Base-by-base conservation (phyloP, 805 yeast genomes). In the Diddensiella santjacobensis region DNA sequence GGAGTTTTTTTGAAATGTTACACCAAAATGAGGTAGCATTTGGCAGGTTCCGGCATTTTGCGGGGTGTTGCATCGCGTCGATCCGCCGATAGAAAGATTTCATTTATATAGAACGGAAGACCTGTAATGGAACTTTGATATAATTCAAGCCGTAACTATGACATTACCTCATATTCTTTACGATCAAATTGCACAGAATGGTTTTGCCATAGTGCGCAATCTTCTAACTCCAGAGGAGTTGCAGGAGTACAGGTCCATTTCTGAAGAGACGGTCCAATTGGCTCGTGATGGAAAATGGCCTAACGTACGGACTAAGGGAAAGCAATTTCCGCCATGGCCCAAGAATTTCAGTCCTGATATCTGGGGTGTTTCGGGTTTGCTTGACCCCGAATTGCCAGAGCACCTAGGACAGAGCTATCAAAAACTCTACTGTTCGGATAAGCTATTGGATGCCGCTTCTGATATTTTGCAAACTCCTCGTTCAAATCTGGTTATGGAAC, bases 311-410 rank as follows among this genome's bases (percentile, higher is more conserved):
- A 73, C 78, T 2, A 60, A 72, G 40, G 79, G 79, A 4, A 75
- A 75, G 52, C 80, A 75, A 55, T 75, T 75, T 54, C 80, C 80
- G 4, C 80, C 80, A n/a, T 75, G 80, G 80, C 78, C 79, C 15
- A 64, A 63, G 45, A 71, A 72, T 48, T 72, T 68, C 54, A 68
- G 69, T 46, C 78, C 79, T 2, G 79, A 75, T 50, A 75, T 75
- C 48, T 75, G 80, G 80, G 80, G 80, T 0, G 65, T 75, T 6
- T 60, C 72, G 3, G 76, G 76, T 4, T 64, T 75, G 40, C 60
- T 75, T 57, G 73, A 75, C 53, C 80, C 80, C 0, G 73, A 68
- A 36, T 59, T 73, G 50, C 66, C 67, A 1, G 69, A 66, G 3
- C 31, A 67, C 20, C 19, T 52, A 11, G 42, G 44, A 3, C 35